Evolutionary conservation across 306 rosid genomes (phyloP), one percentile per base, ranked within the genome.

Genomic region (Pueraria montana): DNA sequence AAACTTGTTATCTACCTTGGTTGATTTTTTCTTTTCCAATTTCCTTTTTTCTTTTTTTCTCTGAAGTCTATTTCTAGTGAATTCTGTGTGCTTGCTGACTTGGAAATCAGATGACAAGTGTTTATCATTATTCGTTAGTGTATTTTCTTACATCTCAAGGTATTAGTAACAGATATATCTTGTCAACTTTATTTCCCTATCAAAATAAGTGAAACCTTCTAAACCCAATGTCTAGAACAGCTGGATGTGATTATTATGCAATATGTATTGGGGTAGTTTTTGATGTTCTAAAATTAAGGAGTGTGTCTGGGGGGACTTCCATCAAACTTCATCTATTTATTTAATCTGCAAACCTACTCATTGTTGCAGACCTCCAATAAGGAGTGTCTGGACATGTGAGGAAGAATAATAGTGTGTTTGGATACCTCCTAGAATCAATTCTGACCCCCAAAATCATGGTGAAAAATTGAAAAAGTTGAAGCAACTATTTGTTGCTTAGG

Each of bases 41-140:
- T 53, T 16, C 36, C 32, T 74, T 50, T 76, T 40, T 18, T 16
- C 36, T 64, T 74, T 50, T 76, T 40, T 18, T 1, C 69, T 66
- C 50, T 67, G 50, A 67, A 43, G 43, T 55, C 46, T 23, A 14
- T 83, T 76, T 43, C 55, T 56, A n/a, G 50, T 43, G 63, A 11
- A 68, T 18, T 17, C 55, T 30, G 23, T 68, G 50, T 23, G 34
- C 52, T 68, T 67, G 26, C 27, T 68, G 17, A 67, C 72, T 18
- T 42, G 62, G 72, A 53, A 75, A 65, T n/a, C 8, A n/a, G 43
- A 74, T 26, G 4, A 36, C 48, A 64, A 64, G 24, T 48, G 38
- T 20, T 30, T 72, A 34, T 65, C 21, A 63, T 79, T 38, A 14
- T 34, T 27, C 38, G 8, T 34, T 27, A 20, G n/a, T 24, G 17